Conservation (phyloP, 768 basidiomycete genomes). For the Holtermanniella nyarrowii region DNA sequence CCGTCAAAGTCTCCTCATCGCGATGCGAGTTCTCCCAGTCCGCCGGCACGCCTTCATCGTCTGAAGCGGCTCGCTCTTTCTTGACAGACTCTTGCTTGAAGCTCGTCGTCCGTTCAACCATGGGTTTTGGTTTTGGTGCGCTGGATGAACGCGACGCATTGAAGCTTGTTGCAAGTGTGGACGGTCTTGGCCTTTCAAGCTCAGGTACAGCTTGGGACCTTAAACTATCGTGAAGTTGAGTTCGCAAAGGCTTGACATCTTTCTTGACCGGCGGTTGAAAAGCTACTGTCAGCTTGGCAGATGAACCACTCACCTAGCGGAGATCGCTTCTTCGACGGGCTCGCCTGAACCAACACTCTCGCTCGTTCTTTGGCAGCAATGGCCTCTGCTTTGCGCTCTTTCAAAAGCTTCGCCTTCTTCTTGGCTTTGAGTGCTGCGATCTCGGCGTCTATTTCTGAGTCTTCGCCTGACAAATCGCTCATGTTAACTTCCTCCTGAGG, state of each 20-base stretch:
- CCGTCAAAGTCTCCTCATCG: constrained; percentile 39
- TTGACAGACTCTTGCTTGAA: background rate
- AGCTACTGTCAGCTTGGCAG: background rate
- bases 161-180: background rate
- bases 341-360: constrained; percentile 24
- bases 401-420: no score
- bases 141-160: background rate
- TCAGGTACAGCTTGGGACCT: constrained; percentile 6
- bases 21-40: background rate
- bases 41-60: constrained; percentile 3
- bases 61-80: constrained; percentile 3
- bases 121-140: background rate
- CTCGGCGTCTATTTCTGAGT: no score
- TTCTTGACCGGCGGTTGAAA: background rate
- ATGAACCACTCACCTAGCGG: constrained; percentile 11
- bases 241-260: background rate
- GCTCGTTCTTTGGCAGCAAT: constrained; percentile 26
- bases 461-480: no score
- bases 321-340: constrained; percentile 19
- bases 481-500: no score
- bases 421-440: no score
- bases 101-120: background rate
- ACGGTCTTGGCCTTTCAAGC: background rate
- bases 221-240: constrained; percentile 2
- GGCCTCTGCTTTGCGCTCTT: no score